Conservation (phyloP, 2,329 filamentous ascomycete genomes). For the Daldinia sp. region DNA sequence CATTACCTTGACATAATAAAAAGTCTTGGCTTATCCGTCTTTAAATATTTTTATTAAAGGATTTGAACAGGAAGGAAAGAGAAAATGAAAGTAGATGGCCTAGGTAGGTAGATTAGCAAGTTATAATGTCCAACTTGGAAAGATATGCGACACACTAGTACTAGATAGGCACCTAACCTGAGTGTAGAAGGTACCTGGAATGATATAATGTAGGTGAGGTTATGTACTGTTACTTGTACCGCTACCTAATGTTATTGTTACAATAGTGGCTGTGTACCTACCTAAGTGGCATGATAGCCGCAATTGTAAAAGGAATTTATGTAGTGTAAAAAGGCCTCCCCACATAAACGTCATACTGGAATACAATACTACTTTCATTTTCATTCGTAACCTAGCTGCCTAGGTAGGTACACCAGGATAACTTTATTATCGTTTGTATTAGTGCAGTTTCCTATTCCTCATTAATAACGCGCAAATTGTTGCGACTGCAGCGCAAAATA, state of each 20-base stretch:
- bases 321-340: not conserved
- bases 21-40: not conserved
- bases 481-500: constrained; percentile 64
- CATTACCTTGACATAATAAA: not conserved
- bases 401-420: not conserved
- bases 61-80: not conserved
- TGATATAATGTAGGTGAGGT: no score
- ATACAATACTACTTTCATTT: not conserved
- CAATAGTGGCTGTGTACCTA: not conserved
- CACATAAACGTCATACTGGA: not conserved
- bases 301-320: not conserved
- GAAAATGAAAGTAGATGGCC: no score
- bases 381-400: not conserved
- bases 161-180: not conserved
- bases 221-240: no score
- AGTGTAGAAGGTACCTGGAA: not conserved
- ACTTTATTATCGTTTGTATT: not conserved
- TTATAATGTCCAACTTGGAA: not conserved
- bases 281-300: not conserved
- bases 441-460: constrained; percentile 15
- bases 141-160: not conserved
- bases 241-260: not conserved
- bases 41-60: not conserved
- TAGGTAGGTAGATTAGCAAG: no score
- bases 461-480: constrained; percentile 18